Evolutionary conservation across 2,329 filamentous ascomycete species (phyloP), one percentile per base, ranked within the genome.

Genomic region (Paraconiothyrium brasiliense): DNA sequence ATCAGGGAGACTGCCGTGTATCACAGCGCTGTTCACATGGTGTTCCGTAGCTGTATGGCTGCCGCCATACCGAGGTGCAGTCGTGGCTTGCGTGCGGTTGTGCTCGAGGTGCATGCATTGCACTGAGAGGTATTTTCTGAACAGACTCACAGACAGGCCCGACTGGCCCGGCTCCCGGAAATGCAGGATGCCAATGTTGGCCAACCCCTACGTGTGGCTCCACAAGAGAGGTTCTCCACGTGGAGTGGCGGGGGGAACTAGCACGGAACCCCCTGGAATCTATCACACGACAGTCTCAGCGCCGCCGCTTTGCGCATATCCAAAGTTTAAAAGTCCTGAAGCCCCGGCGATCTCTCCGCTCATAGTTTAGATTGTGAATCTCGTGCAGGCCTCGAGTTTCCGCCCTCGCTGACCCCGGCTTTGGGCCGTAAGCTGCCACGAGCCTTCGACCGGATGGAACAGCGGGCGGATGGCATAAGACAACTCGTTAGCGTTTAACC

Each of bases 401-500:
- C 34, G 49, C 49, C 49, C 8, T 41, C 34, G 35, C 49, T 14
- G 34, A 41, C 32, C 49, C 49, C 20, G 41, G 20, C 20, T n/a
- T 41, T 39, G 47, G 49, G 34, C 35, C 20, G 49, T 52, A 52
- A 52, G 49, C n/a, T 20, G 49, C 49, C 34, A 22, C 16, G 49
- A 34, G 22, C 6, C 20, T 39, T 24, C 34, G n/a, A 52, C 49
- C 39, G 49, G 49, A 24, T 24, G n/a, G 49, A n/a, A n/a, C 20
- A 39, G 20, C 20, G 44, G 35, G 20, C 14, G 39, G 39, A 41
- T 41, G 32, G 10, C 43, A 34, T 30, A 32, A 39, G 32, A 49
- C 35, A 30, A 48, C 54, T 48, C 43, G 54, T 43, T 54, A 54
- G 51, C n/a, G 24, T 44, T 16, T 7, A 54, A 54, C 24, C 20